Evolutionary conservation across 306 rosid genomes (phyloP), one percentile per base, ranked within the genome.

Genomic region (Morella rubra): DNA sequence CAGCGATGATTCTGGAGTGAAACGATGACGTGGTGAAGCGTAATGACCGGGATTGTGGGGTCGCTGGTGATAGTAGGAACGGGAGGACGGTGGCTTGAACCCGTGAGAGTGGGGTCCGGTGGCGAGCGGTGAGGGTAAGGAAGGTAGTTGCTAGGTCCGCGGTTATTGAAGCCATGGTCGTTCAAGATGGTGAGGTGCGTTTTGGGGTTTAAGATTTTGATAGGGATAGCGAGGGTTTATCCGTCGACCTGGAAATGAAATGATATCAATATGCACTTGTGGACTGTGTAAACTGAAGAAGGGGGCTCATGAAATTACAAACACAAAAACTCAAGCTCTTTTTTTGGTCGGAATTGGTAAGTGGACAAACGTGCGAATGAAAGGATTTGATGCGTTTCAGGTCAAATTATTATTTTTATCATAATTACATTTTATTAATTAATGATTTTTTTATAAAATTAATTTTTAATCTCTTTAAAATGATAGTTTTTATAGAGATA

Each of bases 101-200:
- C 46, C 81, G 73, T 5, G 80, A 74, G 72, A 88, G 66, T 20
- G 64, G 79, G 80, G 56, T 85, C 4, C 85, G 79, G 58, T 73
- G 83, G 24, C 83, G 87, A 65, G 76, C 87, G 45, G 89, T 77
- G 14, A 81, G 67, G 69, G 73, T 69, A 22, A 87, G 18, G 72
- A 92, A 74, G 77, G 76, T 77, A n/a, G 96, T 82, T 7, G 93
- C 88, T 3, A 87, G 51, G 69, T 90, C 87, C 0, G 85, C 84
- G 27, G 83, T 73, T 71, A 90, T 37, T 1, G 91, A 87, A 61
- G 85, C 86, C 96, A 88, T 91, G 44, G 82, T 14, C 47, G 70
- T 7, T 40, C 22, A 22, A 13, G 22, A 51, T 8, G 44, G 20
- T 7, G 77, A 66, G 14, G 18, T 18, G 69, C 27, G 4, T 18